phyloP scores from a whole-genome alignment of 441 rosid genomes.

The Syzygium malaccense region DNA sequence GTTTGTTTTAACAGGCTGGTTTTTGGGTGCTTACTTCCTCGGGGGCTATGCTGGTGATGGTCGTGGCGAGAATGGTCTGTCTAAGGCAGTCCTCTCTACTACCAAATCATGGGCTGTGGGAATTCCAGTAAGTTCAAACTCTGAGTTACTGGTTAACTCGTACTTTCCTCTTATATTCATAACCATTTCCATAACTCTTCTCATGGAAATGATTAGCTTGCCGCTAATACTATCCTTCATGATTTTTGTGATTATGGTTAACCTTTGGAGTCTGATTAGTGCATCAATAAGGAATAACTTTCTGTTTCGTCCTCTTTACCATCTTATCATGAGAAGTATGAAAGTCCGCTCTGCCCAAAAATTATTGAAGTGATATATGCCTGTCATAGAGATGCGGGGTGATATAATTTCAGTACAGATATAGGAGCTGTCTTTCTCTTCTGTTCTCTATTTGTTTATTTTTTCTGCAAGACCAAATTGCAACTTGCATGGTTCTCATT shows the following conservation, averaged over 20 bases:
- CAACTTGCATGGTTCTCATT: not conserved
- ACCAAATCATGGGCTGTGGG: conserved; percentile 82
- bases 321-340: not conserved
- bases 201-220: not conserved
- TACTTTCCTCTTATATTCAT: not conserved
- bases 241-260: not conserved
- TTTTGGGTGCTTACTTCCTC: conserved; percentile 84
- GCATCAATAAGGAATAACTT: not conserved
- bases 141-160: conserved; percentile 10
- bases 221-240: not conserved
- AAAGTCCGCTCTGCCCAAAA: not conserved
- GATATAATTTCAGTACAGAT: not conserved
- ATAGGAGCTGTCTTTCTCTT: not conserved
- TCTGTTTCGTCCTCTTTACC: not conserved
- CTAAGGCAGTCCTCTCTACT: conserved; percentile 69
- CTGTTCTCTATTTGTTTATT: not conserved
- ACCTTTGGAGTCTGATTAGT: not conserved
- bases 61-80: conserved; percentile 67
- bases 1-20: conserved; percentile 55
- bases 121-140: conserved; percentile 38
- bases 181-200: not conserved
- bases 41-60: conserved; percentile 88
- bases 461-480: not conserved
- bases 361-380: not conserved
- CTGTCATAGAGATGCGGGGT: not conserved